phyloP scores from a whole-genome alignment of 176 grass and related monocot genomes.

The Phragmites australis region DNA sequence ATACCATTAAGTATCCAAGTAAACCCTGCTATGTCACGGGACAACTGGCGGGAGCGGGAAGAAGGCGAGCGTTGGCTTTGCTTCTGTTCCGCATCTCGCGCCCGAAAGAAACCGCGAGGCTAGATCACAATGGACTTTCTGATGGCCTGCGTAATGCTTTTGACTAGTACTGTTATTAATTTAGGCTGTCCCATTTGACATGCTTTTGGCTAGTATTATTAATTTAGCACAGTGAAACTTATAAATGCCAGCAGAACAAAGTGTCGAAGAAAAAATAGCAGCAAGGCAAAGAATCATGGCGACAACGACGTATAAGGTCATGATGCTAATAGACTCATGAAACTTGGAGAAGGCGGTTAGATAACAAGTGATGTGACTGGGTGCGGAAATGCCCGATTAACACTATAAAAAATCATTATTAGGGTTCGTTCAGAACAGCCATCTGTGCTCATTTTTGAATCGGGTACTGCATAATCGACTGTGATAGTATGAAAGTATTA shows the following conservation, averaged over 20 bases:
- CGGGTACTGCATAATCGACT: too few relatives aligned
- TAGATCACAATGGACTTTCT: too few relatives aligned
- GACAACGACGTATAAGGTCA: neutral
- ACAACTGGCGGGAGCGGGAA: neutral
- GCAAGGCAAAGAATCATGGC: neutral
- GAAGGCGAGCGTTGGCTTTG: too few relatives aligned
- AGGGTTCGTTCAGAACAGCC: too few relatives aligned
- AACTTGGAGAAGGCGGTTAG: neutral
- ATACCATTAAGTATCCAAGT: too few relatives aligned
- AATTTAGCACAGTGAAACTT: neutral
- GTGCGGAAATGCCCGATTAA: too few relatives aligned
- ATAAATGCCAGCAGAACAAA: neutral
- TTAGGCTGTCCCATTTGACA: neutral
- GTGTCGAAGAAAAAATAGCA: neutral
- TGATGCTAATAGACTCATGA: neutral
- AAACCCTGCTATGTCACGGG: neutral
- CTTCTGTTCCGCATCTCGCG: neutral
- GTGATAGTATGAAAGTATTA: too few relatives aligned
- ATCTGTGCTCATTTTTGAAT: too few relatives aligned
- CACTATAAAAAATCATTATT: too few relatives aligned
- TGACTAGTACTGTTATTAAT: neutral
- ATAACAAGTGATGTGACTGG: neutral
- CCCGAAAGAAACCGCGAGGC: neutral
- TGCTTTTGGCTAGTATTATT: constrained; percentile 5
- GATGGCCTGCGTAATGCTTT: neutral